Base-by-base conservation (phyloP, 108 stramenopile species). In the Nitzschia sp. region DNA sequence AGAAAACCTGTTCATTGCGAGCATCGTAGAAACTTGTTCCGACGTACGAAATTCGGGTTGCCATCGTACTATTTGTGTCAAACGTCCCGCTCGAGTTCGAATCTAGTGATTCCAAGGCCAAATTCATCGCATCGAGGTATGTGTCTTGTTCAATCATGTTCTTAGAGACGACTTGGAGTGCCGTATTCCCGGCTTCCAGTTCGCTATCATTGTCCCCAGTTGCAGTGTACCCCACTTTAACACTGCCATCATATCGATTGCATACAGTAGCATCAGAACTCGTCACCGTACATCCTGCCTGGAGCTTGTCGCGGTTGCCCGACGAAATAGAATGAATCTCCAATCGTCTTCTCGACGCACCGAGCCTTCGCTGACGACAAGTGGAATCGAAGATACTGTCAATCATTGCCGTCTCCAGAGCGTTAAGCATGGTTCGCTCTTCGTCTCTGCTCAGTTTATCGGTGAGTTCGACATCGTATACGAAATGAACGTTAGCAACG, bases 21-120 rank as follows among this genome's bases (percentile, higher is more conserved):
- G 21, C 38, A 23, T 61, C 41, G 41, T 61, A 61, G 16, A 61
- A 61, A 45, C 41, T 61, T 22, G 60, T 61, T 44, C 60, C 60
- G 1, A 61, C 60, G 44, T 61, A 61, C 5, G 36, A 22, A 3
- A 61, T 41, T 13, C 21, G 36, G 23, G 36, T 61, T 8, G 44
- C 38, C 23, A 25, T 61, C 6, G 60, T 41, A 23, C 38, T 26
- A 45, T 41, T 61, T 22, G 19, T 22, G 21, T 32, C 41, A 9
- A 26, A 36, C 4, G 60, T 45, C 2, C 36, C 19, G 44, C 26
- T 61, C 41, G 13, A 8, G 44, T 45, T 61, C 41, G 13, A 8
- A 25, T 34, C 38, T 23, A 21, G 23, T 11, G 33, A 6, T 22
- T 5, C 38, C 1, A 61, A 25, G 8, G 60, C 60, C 1, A 16